Evolutionary conservation across 805 yeast species (phyloP).

Genomic region (Sungouiozyma intestinalis): DNA sequence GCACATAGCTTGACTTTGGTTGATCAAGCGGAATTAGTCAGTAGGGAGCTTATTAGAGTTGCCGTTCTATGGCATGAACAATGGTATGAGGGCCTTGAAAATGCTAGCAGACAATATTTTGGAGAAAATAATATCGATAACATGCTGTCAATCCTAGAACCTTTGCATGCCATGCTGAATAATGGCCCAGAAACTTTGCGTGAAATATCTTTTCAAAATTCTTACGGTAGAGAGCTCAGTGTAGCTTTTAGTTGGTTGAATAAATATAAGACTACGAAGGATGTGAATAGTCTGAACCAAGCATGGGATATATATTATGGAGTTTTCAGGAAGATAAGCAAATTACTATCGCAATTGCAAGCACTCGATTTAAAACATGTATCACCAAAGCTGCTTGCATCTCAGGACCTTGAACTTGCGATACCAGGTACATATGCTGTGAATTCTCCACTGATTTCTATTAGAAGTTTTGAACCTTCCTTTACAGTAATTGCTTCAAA

Average conservation of each 20-base stretch:
- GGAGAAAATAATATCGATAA: constrained; percentile 92
- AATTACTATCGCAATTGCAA: constrained; percentile 80
- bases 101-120: constrained; percentile 86
- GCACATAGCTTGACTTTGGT: constrained; percentile 76
- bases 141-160: constrained; percentile 86
- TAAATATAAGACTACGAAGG: constrained; percentile 76
- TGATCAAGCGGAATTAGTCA: constrained; percentile 88
- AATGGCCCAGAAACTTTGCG: constrained; percentile 87
- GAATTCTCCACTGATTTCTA: constrained; percentile 66
- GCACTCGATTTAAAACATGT: constrained; percentile 85
- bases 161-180: constrained; percentile 74
- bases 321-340: constrained; percentile 82
- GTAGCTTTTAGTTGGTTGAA: constrained; percentile 93
- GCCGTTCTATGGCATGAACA: constrained; percentile 96
- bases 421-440: constrained; percentile 91
- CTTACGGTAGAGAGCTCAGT: constrained; percentile 84
- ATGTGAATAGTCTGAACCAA: constrained; percentile 80
- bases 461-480: constrained; percentile 68
- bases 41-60: constrained; percentile 84
- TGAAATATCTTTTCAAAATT: constrained; percentile 84
- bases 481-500: constrained; percentile 85
- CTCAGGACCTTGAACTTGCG: constrained; percentile 72
- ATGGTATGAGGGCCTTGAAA: constrained; percentile 97
- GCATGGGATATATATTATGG: constrained; percentile 97
- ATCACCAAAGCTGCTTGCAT: constrained; percentile 77